Base-by-base conservation (phyloP, 2,329 filamentous ascomycete genomes). In the Periconia macrospinosa region DNA sequence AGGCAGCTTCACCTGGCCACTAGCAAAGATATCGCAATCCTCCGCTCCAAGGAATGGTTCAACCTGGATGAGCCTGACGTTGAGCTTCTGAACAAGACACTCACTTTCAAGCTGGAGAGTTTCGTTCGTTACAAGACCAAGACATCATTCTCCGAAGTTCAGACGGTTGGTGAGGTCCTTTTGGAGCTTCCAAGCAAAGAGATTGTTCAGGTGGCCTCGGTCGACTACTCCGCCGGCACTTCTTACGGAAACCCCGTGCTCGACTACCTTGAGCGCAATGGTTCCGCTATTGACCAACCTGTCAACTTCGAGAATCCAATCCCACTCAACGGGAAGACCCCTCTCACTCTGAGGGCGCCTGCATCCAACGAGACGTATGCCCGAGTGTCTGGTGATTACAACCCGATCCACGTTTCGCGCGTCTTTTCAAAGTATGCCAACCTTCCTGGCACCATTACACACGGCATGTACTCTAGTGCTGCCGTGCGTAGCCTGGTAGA, bases 381-480 rank as follows among this genome's bases (percentile, higher is more conserved):
- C 58, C 90, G 92, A 62, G 94, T 99, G 17, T 99, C 95, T 48
- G 94, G 94, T 45, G 94, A 99, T 74, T 99, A 92, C 84, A 99
- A 99, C 77, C 94, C 94, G 20, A 99, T 99, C 58, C 94, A 99
- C 81, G 94, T 99, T 43, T 97, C 94, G 13, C 89, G 94, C 52
- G 91, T 97, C 51, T 99, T 99, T 78, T 90, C 94, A 30, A 91
- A 86, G 77, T 99, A 97, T 68, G 95, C 94, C 72, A 94, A 92
- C 74, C 83, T 99, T 15, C 92, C 92, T 1, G 95, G 94, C 47
- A 99, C 94, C 43, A 99, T 99, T 70, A 99, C 94, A 1, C 94
- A 99, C 73, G 94, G 94, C 72, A 99, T 99, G 94, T 99, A 97
- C 82, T 95, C 93, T 1, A 97, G 93, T 76, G 94, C 94, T 61